phyloP scores from a whole-genome alignment of 2,329 filamentous ascomycete species.

The Beauveria asiatica region DNA sequence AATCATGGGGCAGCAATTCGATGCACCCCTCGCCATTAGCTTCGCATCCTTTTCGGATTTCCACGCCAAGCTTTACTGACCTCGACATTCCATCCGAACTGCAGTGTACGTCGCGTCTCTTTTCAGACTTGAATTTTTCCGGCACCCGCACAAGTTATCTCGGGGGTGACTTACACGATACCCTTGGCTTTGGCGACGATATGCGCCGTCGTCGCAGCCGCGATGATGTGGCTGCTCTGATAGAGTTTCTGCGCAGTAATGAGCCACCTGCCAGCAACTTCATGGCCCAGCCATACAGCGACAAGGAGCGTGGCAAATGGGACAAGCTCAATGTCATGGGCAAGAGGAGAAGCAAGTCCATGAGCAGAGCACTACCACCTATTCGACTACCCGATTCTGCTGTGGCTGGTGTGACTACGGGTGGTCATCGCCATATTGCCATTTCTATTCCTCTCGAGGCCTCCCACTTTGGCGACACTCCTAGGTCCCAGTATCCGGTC shows the following conservation, averaged over 20 bases:
- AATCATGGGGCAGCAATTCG: conserved; percentile 4
- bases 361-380: conserved; percentile 21
- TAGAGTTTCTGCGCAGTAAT: conserved; percentile 41
- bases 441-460: conserved; percentile 51
- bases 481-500: conserved; percentile 27
- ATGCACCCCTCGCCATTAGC: conserved; percentile 11
- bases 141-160: conserved; percentile 11
- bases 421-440: conserved; percentile 49
- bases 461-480: conserved; percentile 30
- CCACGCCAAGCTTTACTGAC: conserved; percentile 6
- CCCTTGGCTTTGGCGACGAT: background rate
- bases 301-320: conserved; percentile 29
- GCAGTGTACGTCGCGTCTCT: background rate
- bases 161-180: conserved; percentile 9
- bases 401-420: conserved; percentile 43
- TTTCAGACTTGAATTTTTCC: background rate
- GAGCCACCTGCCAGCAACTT: conserved; percentile 41
- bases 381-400: conserved; percentile 46
- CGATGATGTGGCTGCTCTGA: conserved; percentile 28
- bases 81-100: conserved; percentile 6
- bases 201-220: conserved; percentile 4
- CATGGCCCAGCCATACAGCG: conserved; percentile 36
- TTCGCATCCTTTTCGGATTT: conserved; percentile 10
- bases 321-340: conserved; percentile 30
- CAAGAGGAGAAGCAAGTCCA: conserved; percentile 28